Conservation (phyloP, 495 filamentous ascomycete genomes). For the Tuber calosporum region DNA sequence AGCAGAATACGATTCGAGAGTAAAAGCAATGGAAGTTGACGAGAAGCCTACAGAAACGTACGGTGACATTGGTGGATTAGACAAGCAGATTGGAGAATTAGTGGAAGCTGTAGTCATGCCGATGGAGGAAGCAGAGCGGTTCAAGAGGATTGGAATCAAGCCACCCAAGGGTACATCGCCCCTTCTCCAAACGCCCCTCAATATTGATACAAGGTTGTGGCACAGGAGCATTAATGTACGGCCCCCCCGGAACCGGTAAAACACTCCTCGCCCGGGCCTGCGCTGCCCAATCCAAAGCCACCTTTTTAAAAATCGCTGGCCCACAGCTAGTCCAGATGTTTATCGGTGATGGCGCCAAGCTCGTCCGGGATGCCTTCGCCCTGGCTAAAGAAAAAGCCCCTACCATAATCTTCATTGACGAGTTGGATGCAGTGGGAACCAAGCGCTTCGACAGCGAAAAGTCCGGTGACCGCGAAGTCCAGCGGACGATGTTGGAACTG, state of each 20-base stretch:
- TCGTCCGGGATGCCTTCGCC: slow-evolving; percentile 95
- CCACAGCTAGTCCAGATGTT: slow-evolving; percentile 99
- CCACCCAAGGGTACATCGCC: slow-evolving; percentile 79
- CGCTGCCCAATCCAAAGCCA: slow-evolving; percentile 95
- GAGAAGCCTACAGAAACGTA: slow-evolving; percentile 99
- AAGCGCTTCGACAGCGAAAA: slow-evolving; percentile 99
- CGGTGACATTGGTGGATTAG: slow-evolving; percentile 90
- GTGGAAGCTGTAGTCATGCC: slow-evolving; percentile 99
- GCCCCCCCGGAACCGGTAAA: slow-evolving; percentile 91
- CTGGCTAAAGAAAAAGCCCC: slow-evolving; percentile 97
- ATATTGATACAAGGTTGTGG: slow-evolving; percentile 22
- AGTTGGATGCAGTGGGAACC: slow-evolving; percentile 92
- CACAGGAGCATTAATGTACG: slow-evolving; percentile 93
- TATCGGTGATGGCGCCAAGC: slow-evolving; percentile 96
- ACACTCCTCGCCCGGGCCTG: slow-evolving; percentile 95
- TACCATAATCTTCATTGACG: slow-evolving; percentile 99
- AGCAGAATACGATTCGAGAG: slow-evolving; percentile 97
- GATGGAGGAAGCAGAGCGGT: slow-evolving; percentile 98
- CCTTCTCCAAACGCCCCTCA: background rate
- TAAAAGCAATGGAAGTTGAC: slow-evolving; percentile 99
- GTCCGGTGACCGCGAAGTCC: slow-evolving; percentile 93
- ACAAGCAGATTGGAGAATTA: slow-evolving; percentile 99
- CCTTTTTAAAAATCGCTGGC: slow-evolving; percentile 96
- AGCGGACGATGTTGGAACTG: slow-evolving; percentile 97
- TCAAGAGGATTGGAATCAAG: slow-evolving; percentile 99